Evolutionary conservation across 345 rosid species (phyloP), one percentile per base, ranked within the genome.

Genomic region (Nephelium lappaceum): DNA sequence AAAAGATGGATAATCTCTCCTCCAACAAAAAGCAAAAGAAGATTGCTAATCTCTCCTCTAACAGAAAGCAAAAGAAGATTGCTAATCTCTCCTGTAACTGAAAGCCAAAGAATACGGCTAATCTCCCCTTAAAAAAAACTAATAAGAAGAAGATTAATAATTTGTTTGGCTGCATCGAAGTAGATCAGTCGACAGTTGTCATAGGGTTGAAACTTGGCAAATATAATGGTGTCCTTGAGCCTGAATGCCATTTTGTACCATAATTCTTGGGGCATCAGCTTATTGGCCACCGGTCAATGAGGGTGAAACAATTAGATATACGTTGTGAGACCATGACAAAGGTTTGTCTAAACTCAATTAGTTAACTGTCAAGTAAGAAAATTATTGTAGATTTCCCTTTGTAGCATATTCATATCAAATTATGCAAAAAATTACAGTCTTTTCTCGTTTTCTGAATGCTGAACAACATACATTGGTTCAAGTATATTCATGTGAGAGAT

Each of bases 261-360:
- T 91, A 92, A 92, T 82, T 77, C 64, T 63, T 89, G 27, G 92
- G 94, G 68, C 74, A 83, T 61, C 91, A 81, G 79, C 76, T 87
- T 47, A 89, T 89, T 43, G 92, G 92, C 23, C 82, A 81, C 57
- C 90, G 89, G 71, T 82, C 94, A 0, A 57, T 91, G 0, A 86
- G 94, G 69, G 31, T 87, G 79, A 91, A 89, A 64, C 94, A 91
- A 71, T 69, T 91, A 27, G 94, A 91, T 39, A 93, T 91, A 43
- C 84, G 83, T 36, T 91, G 93, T 74, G 92, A 91, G 84, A 91
- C 97, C 16, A 91, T 89, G 84, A 86, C 95, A 4, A 89, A 87
- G 95, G 94, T 92, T 60, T 51, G 81, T 51, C 19, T 10, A 10
- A 68, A 69, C 27, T 45, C 58, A 0, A n/a, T 58, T 16, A 21